These are phyloP conservation scores for Microcos paniculata DNA, from an alignment of 345 rosid species.

Conservation along the genomic window DNA sequence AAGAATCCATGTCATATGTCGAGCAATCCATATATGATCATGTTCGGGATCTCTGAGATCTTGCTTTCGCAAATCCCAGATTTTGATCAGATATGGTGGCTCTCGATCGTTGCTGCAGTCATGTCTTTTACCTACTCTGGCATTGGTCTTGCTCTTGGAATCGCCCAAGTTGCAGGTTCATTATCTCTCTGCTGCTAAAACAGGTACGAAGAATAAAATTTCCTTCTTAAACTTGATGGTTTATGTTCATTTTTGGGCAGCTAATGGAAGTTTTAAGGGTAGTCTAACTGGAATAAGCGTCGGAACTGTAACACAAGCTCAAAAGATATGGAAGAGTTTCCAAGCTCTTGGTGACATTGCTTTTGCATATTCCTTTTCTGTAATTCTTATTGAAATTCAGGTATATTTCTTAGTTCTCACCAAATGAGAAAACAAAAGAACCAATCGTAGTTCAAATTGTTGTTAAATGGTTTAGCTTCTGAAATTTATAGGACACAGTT, in stretches of 20 bases:
- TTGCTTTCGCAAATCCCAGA: constrained; percentile 76
- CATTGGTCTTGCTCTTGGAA: constrained; percentile 53
- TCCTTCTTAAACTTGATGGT: background rate
- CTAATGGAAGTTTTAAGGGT: constrained; percentile 54
- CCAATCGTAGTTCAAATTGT: background rate
- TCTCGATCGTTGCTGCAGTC: constrained; percentile 55
- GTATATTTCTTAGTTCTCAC: constrained; percentile 22
- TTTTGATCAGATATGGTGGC: constrained; percentile 62
- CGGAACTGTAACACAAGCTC: constrained; percentile 57
- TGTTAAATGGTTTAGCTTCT: background rate
- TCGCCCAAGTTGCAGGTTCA: constrained; percentile 43
- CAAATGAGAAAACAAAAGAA: background rate
- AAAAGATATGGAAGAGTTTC: constrained; percentile 71
- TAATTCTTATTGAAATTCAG: constrained; percentile 83
- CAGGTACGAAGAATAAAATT: too few relatives aligned
- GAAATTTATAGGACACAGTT: constrained; percentile 33
- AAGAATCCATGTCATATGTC: constrained; percentile 61
- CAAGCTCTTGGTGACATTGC: constrained; percentile 90
- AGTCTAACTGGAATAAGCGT: constrained; percentile 75
- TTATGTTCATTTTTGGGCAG: constrained; percentile 25
- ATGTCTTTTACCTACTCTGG: constrained; percentile 63
- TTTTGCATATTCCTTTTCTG: constrained; percentile 78
- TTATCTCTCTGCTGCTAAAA: background rate
- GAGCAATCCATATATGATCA: constrained; percentile 73
- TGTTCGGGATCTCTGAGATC: constrained; percentile 63